phyloP scores from a whole-genome alignment of 768 basidiomycete species.

The Tricholoma hemisulphureum region DNA sequence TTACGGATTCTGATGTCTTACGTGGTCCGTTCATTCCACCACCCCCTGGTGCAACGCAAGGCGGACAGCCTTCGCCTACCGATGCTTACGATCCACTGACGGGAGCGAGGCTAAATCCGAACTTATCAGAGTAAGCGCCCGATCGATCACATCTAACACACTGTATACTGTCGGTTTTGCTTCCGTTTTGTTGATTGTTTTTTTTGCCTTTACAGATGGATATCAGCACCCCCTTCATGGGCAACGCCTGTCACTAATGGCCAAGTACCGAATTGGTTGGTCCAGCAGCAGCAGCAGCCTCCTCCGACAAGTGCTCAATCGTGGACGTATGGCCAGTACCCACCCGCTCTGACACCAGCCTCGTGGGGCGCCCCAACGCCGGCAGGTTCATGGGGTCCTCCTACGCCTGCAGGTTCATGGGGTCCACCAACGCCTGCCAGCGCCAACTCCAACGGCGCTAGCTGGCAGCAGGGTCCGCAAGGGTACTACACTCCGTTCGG shows the following conservation, averaged over 20 bases:
- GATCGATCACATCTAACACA: slow-evolving; percentile 3
- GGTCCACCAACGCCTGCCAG: slow-evolving; percentile 15
- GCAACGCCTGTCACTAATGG: not conserved
- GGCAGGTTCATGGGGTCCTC: slow-evolving; percentile 16
- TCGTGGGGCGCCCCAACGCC: slow-evolving; percentile 21
- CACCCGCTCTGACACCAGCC: slow-evolving; percentile 15
- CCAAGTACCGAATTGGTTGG: not conserved
- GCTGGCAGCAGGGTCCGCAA: slow-evolving; percentile 6
- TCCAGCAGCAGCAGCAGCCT: not conserved
- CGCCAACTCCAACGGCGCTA: slow-evolving; percentile 2
- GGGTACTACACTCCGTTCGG: not conserved
- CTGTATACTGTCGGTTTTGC: not conserved
- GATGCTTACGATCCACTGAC: slow-evolving; percentile 12
- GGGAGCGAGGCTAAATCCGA: slow-evolving; percentile 4
- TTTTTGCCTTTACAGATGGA: not conserved
- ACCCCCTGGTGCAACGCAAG: slow-evolving; percentile 31
- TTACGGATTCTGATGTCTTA: slow-evolving; percentile 12
- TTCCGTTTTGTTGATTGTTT: not conserved
- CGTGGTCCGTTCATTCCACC: slow-evolving; percentile 29
- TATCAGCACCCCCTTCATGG: not conserved
- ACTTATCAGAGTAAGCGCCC: slow-evolving; percentile 8
- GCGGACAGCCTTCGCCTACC: slow-evolving; percentile 24
- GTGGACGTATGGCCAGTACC: slow-evolving; percentile 16
- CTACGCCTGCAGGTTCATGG: slow-evolving; percentile 19
- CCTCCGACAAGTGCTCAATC: slow-evolving; percentile 11